Evolutionary conservation across 2,329 filamentous ascomycete species (phyloP).

Genomic region (Fusarium lateritium): DNA sequence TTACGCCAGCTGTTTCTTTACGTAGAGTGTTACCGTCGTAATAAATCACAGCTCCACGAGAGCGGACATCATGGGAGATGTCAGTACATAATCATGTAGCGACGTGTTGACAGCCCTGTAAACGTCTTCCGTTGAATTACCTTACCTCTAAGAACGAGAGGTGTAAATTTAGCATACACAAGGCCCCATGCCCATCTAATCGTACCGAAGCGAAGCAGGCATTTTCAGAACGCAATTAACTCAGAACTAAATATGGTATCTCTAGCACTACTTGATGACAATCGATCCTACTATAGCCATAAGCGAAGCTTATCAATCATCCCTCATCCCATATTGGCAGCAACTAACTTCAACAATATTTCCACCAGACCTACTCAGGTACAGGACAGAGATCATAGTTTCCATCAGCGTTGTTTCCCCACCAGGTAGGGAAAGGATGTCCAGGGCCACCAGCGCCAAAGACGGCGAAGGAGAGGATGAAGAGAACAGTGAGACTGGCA

Average conservation of each 20-base stretch:
- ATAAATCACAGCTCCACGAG: too few relatives aligned
- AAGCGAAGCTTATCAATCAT: not conserved
- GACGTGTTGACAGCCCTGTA: too few relatives aligned
- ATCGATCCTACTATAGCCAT: not conserved
- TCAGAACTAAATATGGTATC: not conserved
- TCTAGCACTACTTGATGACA: not conserved
- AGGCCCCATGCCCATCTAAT: too few relatives aligned
- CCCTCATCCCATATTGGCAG: not conserved
- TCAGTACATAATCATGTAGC: too few relatives aligned
- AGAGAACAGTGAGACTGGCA: slow-evolving; percentile 63
- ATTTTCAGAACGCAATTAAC: not conserved
- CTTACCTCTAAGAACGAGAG: too few relatives aligned
- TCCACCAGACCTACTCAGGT: slow-evolving; percentile 45
- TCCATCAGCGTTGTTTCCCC: slow-evolving; percentile 66
- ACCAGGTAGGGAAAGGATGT: slow-evolving; percentile 66
- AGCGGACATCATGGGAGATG: too few relatives aligned
- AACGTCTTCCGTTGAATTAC: too few relatives aligned
- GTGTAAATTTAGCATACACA: too few relatives aligned
- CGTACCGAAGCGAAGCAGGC: too few relatives aligned
- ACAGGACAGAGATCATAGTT: slow-evolving; percentile 65
- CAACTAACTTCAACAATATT: not conserved
- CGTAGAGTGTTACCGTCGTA: too few relatives aligned
- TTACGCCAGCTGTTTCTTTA: too few relatives aligned
- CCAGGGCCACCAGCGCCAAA: slow-evolving; percentile 65
- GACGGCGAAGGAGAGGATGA: slow-evolving; percentile 69